A percentile compares a stretch with the other conserved stretches of the same genome.
These are phyloP conservation scores for Verticillium albo-atrum DNA, from an alignment of 2,329 filamentous ascomycete genomes.

Conservation along the genomic window DNA sequence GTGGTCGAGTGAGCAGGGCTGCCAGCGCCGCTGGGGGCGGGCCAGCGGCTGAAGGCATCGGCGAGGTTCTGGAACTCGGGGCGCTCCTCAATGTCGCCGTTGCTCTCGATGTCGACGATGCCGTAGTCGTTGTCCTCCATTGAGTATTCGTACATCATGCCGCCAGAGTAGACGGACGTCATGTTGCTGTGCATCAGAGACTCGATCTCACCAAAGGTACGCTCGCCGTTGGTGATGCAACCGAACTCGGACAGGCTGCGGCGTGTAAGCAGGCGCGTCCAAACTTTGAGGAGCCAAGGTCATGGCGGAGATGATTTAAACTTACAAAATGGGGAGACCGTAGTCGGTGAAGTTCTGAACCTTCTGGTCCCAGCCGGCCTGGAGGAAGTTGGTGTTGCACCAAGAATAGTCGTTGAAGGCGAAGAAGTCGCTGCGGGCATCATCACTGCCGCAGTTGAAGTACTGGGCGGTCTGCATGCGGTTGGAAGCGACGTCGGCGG, in stretches of 20 bases:
- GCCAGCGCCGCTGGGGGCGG: slow-evolving; percentile 45
- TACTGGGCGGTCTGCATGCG: slow-evolving; percentile 82
- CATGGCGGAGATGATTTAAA: slow-evolving; percentile 21
- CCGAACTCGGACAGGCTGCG: slow-evolving; percentile 81
- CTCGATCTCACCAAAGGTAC: slow-evolving; percentile 74
- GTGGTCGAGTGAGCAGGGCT: slow-evolving; percentile 42
- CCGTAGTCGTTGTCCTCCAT: slow-evolving; percentile 76
- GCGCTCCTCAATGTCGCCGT: slow-evolving; percentile 49
- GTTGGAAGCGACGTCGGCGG: slow-evolving; percentile 79
- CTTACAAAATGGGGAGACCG: slow-evolving; percentile 76
- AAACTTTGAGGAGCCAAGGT: neutral
- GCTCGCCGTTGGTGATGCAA: slow-evolving; percentile 71
- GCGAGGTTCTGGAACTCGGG: slow-evolving; percentile 58
- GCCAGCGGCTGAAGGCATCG: slow-evolving; percentile 41
- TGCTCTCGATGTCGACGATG: slow-evolving; percentile 62
- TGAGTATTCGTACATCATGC: slow-evolving; percentile 93
- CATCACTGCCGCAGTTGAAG: slow-evolving; percentile 88
- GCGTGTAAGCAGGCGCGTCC: neutral
- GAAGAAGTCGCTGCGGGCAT: slow-evolving; percentile 83
- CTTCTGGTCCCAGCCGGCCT: slow-evolving; percentile 81
- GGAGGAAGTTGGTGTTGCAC: slow-evolving; percentile 68
- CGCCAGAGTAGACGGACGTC: slow-evolving; percentile 88
- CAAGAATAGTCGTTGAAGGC: slow-evolving; percentile 89
- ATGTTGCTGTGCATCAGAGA: slow-evolving; percentile 80
- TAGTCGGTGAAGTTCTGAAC: slow-evolving; percentile 84